Base-by-base conservation (phyloP, 169 alveolate genomes). In the Plasmodium cynomolgi region DNA sequence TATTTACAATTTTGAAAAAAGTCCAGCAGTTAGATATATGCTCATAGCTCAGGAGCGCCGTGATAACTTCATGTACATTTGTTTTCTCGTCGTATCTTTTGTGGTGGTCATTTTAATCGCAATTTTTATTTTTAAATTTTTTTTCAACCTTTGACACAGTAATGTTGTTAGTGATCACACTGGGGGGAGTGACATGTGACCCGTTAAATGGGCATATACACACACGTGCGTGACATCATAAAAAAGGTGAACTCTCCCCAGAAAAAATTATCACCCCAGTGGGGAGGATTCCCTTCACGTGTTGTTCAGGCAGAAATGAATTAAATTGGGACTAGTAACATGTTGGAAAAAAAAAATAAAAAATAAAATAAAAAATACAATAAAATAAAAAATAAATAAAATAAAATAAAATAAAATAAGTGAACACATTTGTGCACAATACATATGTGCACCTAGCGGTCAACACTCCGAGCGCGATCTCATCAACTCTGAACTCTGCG, bases 91-190 rank as follows among this genome's bases (percentile, higher is more conserved):
- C 47, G 31, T 58, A 4, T 74, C 93, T 23, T 86, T 86, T 54
- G 31, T 56, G 3, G 93, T 86, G 15, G 86, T 86, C 29, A 54
- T 86, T 23, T 73, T 86, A 54, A 41, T 77, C 1, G 79, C 93
- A 23, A 37, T 86, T 86, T 86, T 86, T 77, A 44, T 86, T 75
- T 86, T 86, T 37, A 86, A 86, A 34, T 86, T 75, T 86, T 86
- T 86, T 37, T 86, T 86, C 44, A 77, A 86, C 31, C 58, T 86
- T 33, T 86, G 81, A 86, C 41, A 39, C 15, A 11, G 62, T 50
- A 7, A 7, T 39, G 13, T 7, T 41, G 58, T 47, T 47, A 15
- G 58, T 4, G 37, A 62, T 9, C 17, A 62, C 7, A 62, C 6
- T n/a, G 37, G 77, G 77, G 77, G 37, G 13, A 23, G 77, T 20